phyloP scores from a whole-genome alignment of 305 asterid species.

The Fraxinus xanthoxyloides region DNA sequence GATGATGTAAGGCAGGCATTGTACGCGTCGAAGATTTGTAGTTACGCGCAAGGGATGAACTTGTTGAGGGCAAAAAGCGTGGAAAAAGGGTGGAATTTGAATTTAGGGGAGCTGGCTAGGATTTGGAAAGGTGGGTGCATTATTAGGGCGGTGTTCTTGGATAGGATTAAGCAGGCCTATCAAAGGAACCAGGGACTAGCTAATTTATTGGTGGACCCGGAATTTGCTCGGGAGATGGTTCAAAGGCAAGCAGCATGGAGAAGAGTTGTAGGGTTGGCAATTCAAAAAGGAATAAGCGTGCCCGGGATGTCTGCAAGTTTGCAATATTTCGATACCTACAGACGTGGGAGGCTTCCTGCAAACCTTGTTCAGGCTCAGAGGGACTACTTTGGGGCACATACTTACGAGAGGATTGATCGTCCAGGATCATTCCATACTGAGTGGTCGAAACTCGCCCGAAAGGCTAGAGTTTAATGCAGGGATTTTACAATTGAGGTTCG shows the following conservation, averaged over 20 bases:
- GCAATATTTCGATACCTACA: slow-evolving; percentile 85
- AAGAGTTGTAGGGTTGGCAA: slow-evolving; percentile 40
- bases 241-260: slow-evolving; percentile 95
- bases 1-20: slow-evolving; percentile 92
- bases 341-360: slow-evolving; percentile 81
- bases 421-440: slow-evolving; percentile 74
- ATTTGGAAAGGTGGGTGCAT: slow-evolving; percentile 98
- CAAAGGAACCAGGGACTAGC: slow-evolving; percentile 68
- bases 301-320: slow-evolving; percentile 90
- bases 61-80: slow-evolving; percentile 74
- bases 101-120: slow-evolving; percentile 79
- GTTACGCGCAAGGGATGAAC: slow-evolving; percentile 94
- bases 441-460: slow-evolving; percentile 86
- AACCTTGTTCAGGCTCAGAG: slow-evolving; percentile 95
- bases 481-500: slow-evolving; percentile 15
- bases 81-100: slow-evolving; percentile 86
- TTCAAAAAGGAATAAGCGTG: slow-evolving; percentile 63
- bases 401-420: slow-evolving; percentile 72
- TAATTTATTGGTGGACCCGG: slow-evolving; percentile 76
- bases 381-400: slow-evolving; percentile 89
- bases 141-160: slow-evolving; percentile 85
- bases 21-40: slow-evolving; percentile 82
- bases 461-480: slow-evolving; percentile 32
- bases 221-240: slow-evolving; percentile 89
- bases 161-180: slow-evolving; percentile 82